Conservation (phyloP, 257 asterid genomes). For the Primulina eburnea region DNA sequence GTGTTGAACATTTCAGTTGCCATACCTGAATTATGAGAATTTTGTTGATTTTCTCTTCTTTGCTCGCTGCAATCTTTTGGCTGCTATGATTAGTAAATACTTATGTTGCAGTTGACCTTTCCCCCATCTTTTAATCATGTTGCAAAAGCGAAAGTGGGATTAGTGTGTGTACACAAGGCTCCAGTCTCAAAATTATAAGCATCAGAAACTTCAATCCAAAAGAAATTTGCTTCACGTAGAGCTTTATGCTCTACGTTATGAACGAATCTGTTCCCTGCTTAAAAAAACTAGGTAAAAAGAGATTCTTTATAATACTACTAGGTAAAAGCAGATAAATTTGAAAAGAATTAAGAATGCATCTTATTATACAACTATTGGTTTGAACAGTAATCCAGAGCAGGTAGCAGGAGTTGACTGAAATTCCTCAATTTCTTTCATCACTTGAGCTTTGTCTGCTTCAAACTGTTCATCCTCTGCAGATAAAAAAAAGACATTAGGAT, state of each 20-base stretch:
- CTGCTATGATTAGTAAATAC: background rate
- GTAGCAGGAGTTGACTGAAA: conserved; percentile 40
- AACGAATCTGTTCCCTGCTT: background rate
- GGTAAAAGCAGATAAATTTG: no score
- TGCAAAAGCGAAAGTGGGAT: background rate
- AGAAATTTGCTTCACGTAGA: background rate
- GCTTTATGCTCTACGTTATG: background rate
- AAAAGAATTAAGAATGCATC: background rate
- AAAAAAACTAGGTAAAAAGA: no score
- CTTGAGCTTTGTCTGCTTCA: conserved; percentile 77
- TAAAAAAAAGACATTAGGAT: background rate
- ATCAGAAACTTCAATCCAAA: background rate
- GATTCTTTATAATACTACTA: no score
- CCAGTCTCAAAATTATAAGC: background rate
- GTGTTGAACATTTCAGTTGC: conserved; percentile 9
- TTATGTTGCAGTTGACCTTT: background rate
- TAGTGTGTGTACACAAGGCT: background rate
- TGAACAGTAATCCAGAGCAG: conserved; percentile 52
- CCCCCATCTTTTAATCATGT: background rate
- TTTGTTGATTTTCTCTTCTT: conserved; percentile 5
- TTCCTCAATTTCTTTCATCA: conserved; percentile 54
- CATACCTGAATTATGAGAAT: conserved; percentile 9
- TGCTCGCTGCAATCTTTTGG: background rate
- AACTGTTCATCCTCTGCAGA: conserved; percentile 76
- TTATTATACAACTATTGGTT: conserved; percentile 26